Evolutionary conservation across 2,329 filamentous ascomycete genomes (phyloP).

Genomic region (Fusarium xyrophilum): DNA sequence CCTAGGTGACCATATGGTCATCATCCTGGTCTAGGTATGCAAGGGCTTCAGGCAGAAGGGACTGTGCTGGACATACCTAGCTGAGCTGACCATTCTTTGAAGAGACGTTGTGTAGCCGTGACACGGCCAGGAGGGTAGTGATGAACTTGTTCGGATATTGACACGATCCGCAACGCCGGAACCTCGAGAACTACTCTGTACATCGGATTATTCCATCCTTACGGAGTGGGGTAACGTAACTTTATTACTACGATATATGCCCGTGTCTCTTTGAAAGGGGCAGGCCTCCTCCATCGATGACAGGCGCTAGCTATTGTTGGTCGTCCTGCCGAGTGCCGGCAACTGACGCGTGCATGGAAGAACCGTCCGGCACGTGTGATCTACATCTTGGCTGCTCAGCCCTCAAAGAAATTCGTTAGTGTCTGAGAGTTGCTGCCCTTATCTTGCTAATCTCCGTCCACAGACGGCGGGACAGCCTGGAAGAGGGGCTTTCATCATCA

Average conservation of each 20-base stretch:
- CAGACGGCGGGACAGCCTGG: slow-evolving; percentile 12
- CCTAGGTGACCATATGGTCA: neutral
- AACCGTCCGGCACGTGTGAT: slow-evolving; percentile 38
- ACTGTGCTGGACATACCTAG: neutral
- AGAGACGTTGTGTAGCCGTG: slow-evolving; percentile 24
- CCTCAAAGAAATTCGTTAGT: slow-evolving; percentile 17
- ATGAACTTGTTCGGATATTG: slow-evolving; percentile 15
- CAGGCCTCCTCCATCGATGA: neutral
- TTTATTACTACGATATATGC: neutral
- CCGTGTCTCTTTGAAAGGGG: neutral
- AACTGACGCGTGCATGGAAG: slow-evolving; percentile 18
- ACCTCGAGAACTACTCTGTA: slow-evolving; percentile 3
- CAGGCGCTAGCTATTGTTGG: neutral
- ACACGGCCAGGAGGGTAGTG: slow-evolving; percentile 22
- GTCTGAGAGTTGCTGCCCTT: neutral
- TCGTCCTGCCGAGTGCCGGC: slow-evolving; percentile 8
- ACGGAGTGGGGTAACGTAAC: neutral
- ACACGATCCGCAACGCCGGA: slow-evolving; percentile 28
- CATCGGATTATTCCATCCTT: neutral
- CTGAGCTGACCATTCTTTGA: slow-evolving; percentile 3
- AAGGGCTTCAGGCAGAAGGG: neutral
- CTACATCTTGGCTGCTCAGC: slow-evolving; percentile 28
- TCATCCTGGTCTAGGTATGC: neutral
- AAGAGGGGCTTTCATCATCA: neutral
- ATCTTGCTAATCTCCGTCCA: slow-evolving; percentile 21